Percentiles rank a stretch among this genome's conserved stretches.
Evolutionary conservation across 257 asterid species (phyloP).

Genomic region (Scutellaria barbata): DNA sequence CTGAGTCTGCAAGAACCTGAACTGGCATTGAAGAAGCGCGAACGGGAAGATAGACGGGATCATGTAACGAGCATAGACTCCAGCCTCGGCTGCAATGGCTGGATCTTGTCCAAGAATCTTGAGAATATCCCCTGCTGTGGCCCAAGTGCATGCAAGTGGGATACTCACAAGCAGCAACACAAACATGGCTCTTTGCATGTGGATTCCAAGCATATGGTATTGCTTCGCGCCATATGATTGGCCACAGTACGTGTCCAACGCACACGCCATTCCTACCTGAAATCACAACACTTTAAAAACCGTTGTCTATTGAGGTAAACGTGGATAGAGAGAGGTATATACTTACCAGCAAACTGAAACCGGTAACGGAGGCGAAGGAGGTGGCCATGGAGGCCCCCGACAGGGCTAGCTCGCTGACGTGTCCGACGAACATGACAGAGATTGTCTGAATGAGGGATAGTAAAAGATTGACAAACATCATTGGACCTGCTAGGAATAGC

Average conservation of each 20-base stretch:
- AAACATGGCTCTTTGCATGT: slow-evolving; percentile 73
- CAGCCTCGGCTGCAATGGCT: slow-evolving; percentile 65
- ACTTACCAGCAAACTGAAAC: slow-evolving; percentile 58
- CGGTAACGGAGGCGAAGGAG: slow-evolving; percentile 67
- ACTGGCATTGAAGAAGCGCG: slow-evolving; percentile 63
- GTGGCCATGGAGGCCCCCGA: slow-evolving; percentile 81
- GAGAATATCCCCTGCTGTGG: slow-evolving; percentile 60
- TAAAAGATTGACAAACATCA: slow-evolving; percentile 59
- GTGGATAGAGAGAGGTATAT: too few species aligned
- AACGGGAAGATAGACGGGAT: slow-evolving; percentile 64
- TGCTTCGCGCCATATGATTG: slow-evolving; percentile 72
- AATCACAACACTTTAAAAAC: neutral
- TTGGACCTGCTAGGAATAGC: slow-evolving; percentile 54
- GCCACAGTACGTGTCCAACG: slow-evolving; percentile 71
- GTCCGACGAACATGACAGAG: slow-evolving; percentile 74
- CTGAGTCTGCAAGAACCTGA: slow-evolving; percentile 67
- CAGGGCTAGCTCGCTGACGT: slow-evolving; percentile 62
- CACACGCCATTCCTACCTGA: slow-evolving; percentile 71
- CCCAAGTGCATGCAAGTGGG: slow-evolving; percentile 67
- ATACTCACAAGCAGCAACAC: slow-evolving; percentile 53
- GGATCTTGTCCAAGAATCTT: slow-evolving; percentile 61
- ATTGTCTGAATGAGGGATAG: slow-evolving; percentile 52
- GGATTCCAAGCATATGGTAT: slow-evolving; percentile 67
- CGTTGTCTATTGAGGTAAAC: too few species aligned
- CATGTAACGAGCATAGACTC: slow-evolving; percentile 61